Conservation (phyloP, 1,284 basidiomycete species). For the Ganoderma resinaceum region DNA sequence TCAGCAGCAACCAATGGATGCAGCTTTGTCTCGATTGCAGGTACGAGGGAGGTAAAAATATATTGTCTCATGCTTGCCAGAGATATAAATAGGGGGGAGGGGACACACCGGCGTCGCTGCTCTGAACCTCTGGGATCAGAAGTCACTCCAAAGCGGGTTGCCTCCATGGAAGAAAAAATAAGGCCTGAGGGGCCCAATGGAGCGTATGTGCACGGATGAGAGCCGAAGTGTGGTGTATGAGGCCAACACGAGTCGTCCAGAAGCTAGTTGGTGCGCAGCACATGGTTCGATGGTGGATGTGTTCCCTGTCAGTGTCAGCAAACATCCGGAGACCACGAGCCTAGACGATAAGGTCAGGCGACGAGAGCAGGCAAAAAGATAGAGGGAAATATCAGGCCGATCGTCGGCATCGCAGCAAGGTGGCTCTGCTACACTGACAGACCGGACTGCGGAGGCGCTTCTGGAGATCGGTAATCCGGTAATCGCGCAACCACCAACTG, state of each 20-base stretch:
- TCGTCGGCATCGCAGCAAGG: constrained; percentile 10
- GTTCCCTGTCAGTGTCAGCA: not conserved
- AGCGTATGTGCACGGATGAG: not conserved
- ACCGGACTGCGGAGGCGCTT: not conserved
- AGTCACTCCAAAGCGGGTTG: not conserved
- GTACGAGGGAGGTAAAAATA: not conserved
- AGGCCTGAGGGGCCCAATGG: too few relatives aligned
- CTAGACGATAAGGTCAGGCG: constrained; percentile 1
- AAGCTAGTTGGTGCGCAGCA: not conserved
- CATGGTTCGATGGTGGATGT: not conserved
- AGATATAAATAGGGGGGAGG: too few relatives aligned
- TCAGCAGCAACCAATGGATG: not conserved
- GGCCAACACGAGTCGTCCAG: not conserved
- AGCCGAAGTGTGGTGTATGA: not conserved
- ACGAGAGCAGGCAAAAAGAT: not conserved
- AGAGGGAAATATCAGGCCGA: not conserved
- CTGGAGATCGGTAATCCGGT: not conserved
- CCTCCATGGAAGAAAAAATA: not conserved
- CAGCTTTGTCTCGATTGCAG: not conserved
- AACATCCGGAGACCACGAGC: not conserved
- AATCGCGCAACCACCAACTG: not conserved
- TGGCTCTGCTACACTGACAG: not conserved
- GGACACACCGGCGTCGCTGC: too few relatives aligned
- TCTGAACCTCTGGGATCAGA: too few relatives aligned
- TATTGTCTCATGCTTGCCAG: not conserved